Evolutionary conservation across 176 grass and related monocot genomes (phyloP).

Genomic region (Carex myosuroides): DNA sequence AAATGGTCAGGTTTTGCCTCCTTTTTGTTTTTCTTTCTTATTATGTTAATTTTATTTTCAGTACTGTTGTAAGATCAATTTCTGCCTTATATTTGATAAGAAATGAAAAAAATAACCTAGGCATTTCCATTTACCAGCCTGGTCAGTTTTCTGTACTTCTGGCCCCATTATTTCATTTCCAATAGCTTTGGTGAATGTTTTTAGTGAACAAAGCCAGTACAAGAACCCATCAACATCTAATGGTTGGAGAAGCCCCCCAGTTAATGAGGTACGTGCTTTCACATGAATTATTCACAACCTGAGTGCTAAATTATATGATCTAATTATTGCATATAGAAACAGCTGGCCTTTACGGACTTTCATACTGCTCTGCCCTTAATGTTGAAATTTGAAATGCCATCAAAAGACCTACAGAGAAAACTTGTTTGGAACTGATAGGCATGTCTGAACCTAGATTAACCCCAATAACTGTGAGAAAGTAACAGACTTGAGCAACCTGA

Average conservation of each 20-base stretch:
- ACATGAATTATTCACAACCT: slow-evolving; percentile 1
- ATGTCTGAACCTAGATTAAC: not conserved
- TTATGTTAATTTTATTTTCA: not conserved
- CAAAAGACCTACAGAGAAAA: not conserved
- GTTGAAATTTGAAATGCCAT: not conserved
- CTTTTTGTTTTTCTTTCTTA: slow-evolving; percentile 1
- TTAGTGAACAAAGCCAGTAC: slow-evolving; percentile 73
- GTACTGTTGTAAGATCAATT: not conserved
- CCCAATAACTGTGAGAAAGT: not conserved
- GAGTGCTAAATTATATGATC: not conserved
- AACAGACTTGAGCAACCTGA: not conserved
- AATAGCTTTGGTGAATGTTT: slow-evolving; percentile 15
- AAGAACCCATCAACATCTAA: slow-evolving; percentile 45
- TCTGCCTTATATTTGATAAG: not conserved
- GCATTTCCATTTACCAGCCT: not conserved
- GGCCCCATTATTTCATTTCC: not conserved
- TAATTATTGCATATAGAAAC: not conserved
- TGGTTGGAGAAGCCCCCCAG: slow-evolving; percentile 55
- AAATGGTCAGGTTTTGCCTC: slow-evolving; percentile 50
- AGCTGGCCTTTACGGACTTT: not conserved
- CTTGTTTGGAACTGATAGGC: not conserved
- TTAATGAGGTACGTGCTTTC: slow-evolving; percentile 54
- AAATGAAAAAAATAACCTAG: not conserved
- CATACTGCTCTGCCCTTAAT: not conserved
- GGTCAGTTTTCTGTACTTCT: not conserved